Base-by-base conservation (phyloP, 169 alveolate species). In the Plasmodium berghei region DNA sequence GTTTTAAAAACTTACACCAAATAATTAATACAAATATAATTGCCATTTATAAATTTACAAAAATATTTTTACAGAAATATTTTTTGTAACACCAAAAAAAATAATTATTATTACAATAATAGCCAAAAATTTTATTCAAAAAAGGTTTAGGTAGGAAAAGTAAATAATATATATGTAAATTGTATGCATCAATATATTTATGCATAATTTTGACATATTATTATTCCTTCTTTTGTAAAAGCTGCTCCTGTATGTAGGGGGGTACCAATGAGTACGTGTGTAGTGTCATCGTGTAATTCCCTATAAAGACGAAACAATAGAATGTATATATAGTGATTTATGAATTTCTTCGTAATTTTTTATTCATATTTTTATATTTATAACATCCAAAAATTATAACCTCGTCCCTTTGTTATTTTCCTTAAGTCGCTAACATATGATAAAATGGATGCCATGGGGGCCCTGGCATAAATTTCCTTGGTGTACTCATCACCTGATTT, bases 401-500 rank as follows among this genome's bases (percentile, higher is more conserved):
- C 90, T 83, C 90, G 56, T 48, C 90, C 90, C 61, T 83, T 83
- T 16, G 90, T 83, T 67, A 83, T 83, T 83, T 83, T 83, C 83
- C 90, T 16, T 28, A 83, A 48, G 34, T 83, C 90, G 61, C 90
- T 83, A 56, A 83, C 90, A 72, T 83, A 83, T 34, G 90, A 83
- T 8, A 83, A 71, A 71, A 83, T 69, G 48, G 90, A 83, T 24
- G 90, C 90, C 90, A 83, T 83, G 24, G 90, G 90, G 26, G 72
- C 90, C 46, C 90, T 49, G 22, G 90, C 90, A 24, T 20, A 16
- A 24, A 83, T 83, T 67, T 83, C 90, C 62, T 83, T 83, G 54
- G 90, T 83, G 18, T 26, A 28, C 61, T 83, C 90, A 46, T 83
- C 90, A 61, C 90, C 90, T 83, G 48, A 24, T 62, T 83, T 56